Percentiles rank a stretch among this genome's conserved stretches.
phyloP scores from a whole-genome alignment of 805 yeast genomes.

The Candida easanensis region DNA sequence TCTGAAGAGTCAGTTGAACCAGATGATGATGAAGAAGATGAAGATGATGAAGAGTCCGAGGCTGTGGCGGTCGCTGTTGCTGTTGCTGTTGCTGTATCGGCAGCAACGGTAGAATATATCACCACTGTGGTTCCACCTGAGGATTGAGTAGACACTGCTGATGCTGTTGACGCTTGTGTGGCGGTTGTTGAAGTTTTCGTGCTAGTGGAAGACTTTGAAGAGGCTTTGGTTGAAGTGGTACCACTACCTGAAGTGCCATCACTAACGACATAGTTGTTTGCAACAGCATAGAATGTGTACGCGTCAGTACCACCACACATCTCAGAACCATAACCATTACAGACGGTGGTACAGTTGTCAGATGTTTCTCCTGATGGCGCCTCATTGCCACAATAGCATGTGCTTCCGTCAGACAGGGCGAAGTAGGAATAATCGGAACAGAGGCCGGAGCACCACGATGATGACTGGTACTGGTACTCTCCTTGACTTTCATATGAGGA shows the following conservation, averaged over 20 bases:
- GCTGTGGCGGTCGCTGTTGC: conserved; percentile 17
- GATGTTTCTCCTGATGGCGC: not conserved
- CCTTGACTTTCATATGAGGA: not conserved
- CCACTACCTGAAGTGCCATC: conserved; percentile 22
- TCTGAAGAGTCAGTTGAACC: conserved; percentile 7
- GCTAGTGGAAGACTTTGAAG: conserved; percentile 21
- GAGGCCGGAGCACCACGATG: not conserved
- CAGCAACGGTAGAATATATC: conserved; percentile 22
- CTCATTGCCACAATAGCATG: not conserved
- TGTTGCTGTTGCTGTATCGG: too few relatives aligned
- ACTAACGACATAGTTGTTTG: conserved; percentile 3
- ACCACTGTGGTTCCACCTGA: conserved; percentile 21
- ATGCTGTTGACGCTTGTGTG: conserved; percentile 21
- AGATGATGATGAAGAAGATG: conserved; percentile 22
- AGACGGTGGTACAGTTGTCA: conserved; percentile 38
- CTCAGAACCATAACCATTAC: conserved; percentile 58
- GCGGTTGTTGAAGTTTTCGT: not conserved
- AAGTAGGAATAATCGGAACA: not conserved
- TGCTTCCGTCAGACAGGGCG: not conserved
- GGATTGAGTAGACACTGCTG: conserved; percentile 23
- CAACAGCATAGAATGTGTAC: conserved; percentile 39
- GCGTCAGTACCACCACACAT: conserved; percentile 60
- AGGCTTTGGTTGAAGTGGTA: conserved; percentile 21
- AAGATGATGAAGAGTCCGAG: conserved; percentile 21
- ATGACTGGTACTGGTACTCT: not conserved